Percentiles rank a stretch among this genome's conserved stretches.
phyloP scores from a whole-genome alignment of 2,329 filamentous ascomycete genomes.

The Tolypocladium ovalisporum region DNA sequence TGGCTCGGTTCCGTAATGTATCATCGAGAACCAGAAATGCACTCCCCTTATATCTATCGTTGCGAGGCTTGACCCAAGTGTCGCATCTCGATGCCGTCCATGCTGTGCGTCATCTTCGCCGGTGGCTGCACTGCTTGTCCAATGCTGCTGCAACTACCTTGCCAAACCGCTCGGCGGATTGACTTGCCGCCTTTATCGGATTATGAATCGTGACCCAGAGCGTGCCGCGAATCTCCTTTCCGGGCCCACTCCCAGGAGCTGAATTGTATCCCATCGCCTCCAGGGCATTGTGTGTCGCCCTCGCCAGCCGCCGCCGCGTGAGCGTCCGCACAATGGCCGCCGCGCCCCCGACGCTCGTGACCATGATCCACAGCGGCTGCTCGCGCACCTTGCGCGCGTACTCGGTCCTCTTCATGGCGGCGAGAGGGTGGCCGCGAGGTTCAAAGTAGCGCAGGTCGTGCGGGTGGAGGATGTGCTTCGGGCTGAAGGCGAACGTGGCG shows the following conservation, averaged over 20 bases:
- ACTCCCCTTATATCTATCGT: not conserved
- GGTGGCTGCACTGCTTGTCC: slow-evolving; percentile 2
- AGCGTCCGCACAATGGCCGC: slow-evolving; percentile 14
- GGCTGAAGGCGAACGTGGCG: slow-evolving; percentile 14
- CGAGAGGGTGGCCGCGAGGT: slow-evolving; percentile 20
- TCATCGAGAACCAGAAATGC: not conserved
- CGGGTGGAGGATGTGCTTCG: slow-evolving; percentile 19
- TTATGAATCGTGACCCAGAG: slow-evolving; percentile 12
- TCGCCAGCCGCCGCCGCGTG: slow-evolving; percentile 13
- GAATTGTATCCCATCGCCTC: slow-evolving; percentile 13
- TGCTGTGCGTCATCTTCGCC: not conserved
- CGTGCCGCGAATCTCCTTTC: slow-evolving; percentile 12
- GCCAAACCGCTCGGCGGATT: slow-evolving; percentile 10
- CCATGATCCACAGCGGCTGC: slow-evolving; percentile 22
- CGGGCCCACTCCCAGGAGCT: slow-evolving; percentile 2
- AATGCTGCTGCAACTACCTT: slow-evolving; percentile 8
- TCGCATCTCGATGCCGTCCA: not conserved
- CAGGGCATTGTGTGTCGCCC: slow-evolving; percentile 16
- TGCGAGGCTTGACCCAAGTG: not conserved
- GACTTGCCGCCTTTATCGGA: slow-evolving; percentile 7
- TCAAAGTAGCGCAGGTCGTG: slow-evolving; percentile 21
- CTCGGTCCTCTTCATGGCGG: slow-evolving; percentile 11
- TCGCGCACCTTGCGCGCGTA: slow-evolving; percentile 15
- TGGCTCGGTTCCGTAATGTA: not conserved
- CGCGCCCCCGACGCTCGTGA: slow-evolving; percentile 5